Conservation (phyloP, 371 early-diverging fungal species). For the Syncephalastrum monosporum region DNA sequence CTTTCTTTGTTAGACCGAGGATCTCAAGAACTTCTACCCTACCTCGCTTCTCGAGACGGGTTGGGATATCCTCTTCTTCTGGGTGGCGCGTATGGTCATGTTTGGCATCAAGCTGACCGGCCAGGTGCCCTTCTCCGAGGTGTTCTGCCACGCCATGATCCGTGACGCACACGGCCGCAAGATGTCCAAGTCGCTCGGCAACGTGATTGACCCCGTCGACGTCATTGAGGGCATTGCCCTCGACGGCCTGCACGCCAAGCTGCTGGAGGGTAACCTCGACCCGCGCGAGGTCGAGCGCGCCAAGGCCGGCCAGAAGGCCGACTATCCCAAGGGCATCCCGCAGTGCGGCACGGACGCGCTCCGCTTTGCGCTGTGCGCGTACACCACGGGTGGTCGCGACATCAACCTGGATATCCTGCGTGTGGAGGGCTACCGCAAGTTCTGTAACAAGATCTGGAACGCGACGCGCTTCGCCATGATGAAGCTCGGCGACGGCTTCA, state of each 20-base stretch:
- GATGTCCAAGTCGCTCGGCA: slow-evolving; percentile 99
- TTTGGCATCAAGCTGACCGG: slow-evolving; percentile 95
- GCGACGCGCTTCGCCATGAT: slow-evolving; percentile 92
- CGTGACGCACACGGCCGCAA: slow-evolving; percentile 99
- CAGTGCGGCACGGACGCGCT: slow-evolving; percentile 99
- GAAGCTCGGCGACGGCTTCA: slow-evolving; percentile 87
- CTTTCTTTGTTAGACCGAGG: slow-evolving; percentile 57
- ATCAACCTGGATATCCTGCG: slow-evolving; percentile 97
- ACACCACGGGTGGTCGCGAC: slow-evolving; percentile 90
- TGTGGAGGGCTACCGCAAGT: slow-evolving; percentile 98
- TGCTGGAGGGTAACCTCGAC: slow-evolving; percentile 90
- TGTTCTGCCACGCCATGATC: slow-evolving; percentile 98
- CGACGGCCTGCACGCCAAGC: slow-evolving; percentile 74
- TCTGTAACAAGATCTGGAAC: slow-evolving; percentile 99
- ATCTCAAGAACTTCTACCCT: slow-evolving; percentile 92
- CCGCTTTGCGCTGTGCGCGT: slow-evolving; percentile 95
- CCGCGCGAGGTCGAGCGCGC: slow-evolving; percentile 91
- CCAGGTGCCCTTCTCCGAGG: slow-evolving; percentile 92
- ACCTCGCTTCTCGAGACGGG: slow-evolving; percentile 97
- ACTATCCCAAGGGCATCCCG: slow-evolving; percentile 98
- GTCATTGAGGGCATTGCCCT: slow-evolving; percentile 95
- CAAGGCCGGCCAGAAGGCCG: slow-evolving; percentile 78
- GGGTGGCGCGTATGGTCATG: slow-evolving; percentile 99
- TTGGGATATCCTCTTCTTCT: slow-evolving; percentile 99
- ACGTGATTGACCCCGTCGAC: slow-evolving; percentile 99